These are phyloP conservation scores for Cytospora leucostoma DNA, from an alignment of 2,329 filamentous ascomycete genomes.

Conservation along the genomic window DNA sequence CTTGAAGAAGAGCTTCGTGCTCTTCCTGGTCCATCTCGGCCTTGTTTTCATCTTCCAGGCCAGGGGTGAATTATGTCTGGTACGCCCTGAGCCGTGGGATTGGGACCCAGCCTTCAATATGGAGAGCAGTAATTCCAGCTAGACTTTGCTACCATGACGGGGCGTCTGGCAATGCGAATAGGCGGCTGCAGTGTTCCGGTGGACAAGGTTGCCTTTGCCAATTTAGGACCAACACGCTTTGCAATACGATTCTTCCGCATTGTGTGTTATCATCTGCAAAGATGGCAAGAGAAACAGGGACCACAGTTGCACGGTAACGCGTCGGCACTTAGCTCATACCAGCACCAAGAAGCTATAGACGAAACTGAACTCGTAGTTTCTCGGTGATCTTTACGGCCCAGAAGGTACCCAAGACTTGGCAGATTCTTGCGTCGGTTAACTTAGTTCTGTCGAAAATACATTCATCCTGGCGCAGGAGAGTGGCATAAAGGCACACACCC, in stretches of 20 bases:
- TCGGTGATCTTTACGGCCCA: background rate
- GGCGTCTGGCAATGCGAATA: background rate
- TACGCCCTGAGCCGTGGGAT: constrained; percentile 18
- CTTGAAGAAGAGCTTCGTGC: constrained; percentile 12
- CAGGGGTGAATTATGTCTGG: constrained; percentile 16
- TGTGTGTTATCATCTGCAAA: background rate
- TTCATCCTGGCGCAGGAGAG: background rate
- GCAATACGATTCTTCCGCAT: background rate
- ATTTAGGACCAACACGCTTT: background rate
- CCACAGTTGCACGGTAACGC: background rate
- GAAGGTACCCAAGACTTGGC: constrained; percentile 6
- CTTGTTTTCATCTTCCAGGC: constrained; percentile 15
- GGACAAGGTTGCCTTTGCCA: background rate
- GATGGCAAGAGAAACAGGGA: background rate
- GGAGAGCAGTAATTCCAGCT: background rate
- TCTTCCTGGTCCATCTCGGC: constrained; percentile 19
- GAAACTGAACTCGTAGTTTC: background rate
- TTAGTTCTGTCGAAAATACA: constrained; percentile 5
- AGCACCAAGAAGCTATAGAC: background rate
- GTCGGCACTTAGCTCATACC: background rate
- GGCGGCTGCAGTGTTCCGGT: background rate
- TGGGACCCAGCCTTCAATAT: constrained; percentile 16
- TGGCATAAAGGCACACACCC: background rate
- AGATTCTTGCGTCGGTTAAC: background rate
- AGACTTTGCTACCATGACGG: background rate